Evolutionary conservation across 441 rosid genomes (phyloP).

Genomic region (Dalechampia spathulata): DNA sequence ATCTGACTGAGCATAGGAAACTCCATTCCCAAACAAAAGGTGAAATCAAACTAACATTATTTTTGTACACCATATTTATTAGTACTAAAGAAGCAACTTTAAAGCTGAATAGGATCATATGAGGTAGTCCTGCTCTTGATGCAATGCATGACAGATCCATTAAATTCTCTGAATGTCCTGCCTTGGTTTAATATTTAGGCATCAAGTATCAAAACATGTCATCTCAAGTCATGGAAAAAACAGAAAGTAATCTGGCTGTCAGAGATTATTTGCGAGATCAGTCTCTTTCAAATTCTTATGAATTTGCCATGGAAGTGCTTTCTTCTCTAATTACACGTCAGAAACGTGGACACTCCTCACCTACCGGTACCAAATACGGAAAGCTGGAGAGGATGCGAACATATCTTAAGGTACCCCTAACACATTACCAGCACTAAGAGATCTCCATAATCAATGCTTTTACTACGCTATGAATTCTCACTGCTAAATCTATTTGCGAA

Average conservation of each 20-base stretch:
- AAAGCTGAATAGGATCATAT: neutral
- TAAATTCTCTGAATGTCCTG: constrained; percentile 5
- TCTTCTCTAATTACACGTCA: constrained; percentile 67
- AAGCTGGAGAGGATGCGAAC: constrained; percentile 57
- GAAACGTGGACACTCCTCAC: constrained; percentile 45
- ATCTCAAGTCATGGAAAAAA: constrained; percentile 31
- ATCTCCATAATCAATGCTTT: neutral
- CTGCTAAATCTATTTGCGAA: too few species aligned
- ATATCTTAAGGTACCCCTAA: constrained; percentile 56
- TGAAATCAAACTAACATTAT: constrained; percentile 4
- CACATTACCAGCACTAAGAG: constrained; percentile 2
- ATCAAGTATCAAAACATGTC: constrained; percentile 32
- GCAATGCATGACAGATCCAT: neutral
- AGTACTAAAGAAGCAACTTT: neutral
- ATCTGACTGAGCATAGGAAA: constrained; percentile 14
- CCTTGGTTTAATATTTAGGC: constrained; percentile 32
- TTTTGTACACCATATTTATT: neutral
- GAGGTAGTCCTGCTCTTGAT: constrained; percentile 3
- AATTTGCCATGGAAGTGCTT: constrained; percentile 76
- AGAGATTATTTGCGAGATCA: constrained; percentile 29
- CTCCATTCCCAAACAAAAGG: constrained; percentile 8
- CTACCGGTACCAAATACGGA: constrained; percentile 30
- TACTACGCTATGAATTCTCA: neutral
- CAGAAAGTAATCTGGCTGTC: constrained; percentile 18
- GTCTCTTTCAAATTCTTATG: constrained; percentile 55